phyloP scores from a whole-genome alignment of 148 eudicot species.

The Chenopodium formosanum region DNA sequence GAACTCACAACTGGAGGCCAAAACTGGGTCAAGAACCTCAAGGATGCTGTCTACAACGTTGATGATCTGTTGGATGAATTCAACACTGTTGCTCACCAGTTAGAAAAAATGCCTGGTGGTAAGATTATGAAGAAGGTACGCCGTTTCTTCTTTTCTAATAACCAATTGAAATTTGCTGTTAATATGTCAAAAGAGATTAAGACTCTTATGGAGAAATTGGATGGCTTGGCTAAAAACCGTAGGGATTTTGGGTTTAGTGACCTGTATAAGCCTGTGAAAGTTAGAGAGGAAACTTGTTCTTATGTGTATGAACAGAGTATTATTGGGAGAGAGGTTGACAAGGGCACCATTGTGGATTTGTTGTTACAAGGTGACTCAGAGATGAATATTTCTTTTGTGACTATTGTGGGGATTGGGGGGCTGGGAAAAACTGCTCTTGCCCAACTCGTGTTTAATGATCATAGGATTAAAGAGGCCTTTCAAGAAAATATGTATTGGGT shows the following conservation, averaged over 20 bases:
- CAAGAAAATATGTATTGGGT: not conserved
- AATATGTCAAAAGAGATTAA: too few relatives aligned
- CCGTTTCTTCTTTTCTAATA: too few relatives aligned
- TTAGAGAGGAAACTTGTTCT: not conserved
- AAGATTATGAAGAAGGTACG: too few relatives aligned
- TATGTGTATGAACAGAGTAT: not conserved
- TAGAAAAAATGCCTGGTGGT: too few relatives aligned
- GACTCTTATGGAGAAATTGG: not conserved
- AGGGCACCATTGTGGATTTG: not conserved
- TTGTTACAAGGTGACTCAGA: not conserved
- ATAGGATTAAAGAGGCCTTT: not conserved
- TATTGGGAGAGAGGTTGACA: conserved; percentile 1
- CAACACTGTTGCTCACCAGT: too few relatives aligned
- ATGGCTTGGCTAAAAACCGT: not conserved
- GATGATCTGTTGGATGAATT: too few relatives aligned
- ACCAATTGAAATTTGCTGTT: too few relatives aligned
- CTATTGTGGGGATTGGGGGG: conserved; percentile 2
- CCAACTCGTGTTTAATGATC: conserved; percentile 10
- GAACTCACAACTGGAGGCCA: too few relatives aligned
- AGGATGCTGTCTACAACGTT: too few relatives aligned
- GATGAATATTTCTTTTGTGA: not conserved
- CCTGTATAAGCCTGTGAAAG: not conserved
- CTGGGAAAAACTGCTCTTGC: conserved; percentile 19
- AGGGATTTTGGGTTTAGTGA: not conserved
- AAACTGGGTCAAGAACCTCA: too few relatives aligned